Conservation (phyloP, 345 rosid species). For the Combretum micranthum region DNA sequence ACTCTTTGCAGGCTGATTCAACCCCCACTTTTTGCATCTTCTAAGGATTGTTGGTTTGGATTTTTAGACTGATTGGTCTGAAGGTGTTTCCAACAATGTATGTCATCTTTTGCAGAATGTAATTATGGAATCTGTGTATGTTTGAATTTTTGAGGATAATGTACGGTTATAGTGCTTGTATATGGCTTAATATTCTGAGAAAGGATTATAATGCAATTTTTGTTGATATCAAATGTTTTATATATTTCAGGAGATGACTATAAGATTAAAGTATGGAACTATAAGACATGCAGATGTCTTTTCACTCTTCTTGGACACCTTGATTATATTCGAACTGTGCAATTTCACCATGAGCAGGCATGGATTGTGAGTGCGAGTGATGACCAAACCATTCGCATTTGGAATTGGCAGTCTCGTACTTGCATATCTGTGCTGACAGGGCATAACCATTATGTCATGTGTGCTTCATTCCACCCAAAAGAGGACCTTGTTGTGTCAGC, state of each 20-base stretch:
- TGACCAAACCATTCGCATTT: slow-evolving; percentile 93
- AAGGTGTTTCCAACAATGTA: too few species aligned
- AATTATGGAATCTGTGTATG: too few species aligned
- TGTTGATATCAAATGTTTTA: slow-evolving; percentile 4
- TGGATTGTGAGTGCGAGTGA: slow-evolving; percentile 99
- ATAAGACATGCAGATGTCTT: slow-evolving; percentile 80
- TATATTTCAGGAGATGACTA: slow-evolving; percentile 79
- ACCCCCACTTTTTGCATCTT: too few species aligned
- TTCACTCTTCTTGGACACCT: slow-evolving; percentile 97
- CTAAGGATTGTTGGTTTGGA: too few species aligned
- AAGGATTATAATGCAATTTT: too few species aligned
- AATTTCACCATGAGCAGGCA: slow-evolving; percentile 92
- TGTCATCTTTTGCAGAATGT: too few species aligned
- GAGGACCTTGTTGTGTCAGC: slow-evolving; percentile 98
- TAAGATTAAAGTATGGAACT: slow-evolving; percentile 98
- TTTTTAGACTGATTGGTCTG: too few species aligned
- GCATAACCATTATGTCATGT: slow-evolving; percentile 98
- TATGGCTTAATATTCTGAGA: too few species aligned
- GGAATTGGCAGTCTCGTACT: slow-evolving; percentile 99
- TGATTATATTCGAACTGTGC: slow-evolving; percentile 94
- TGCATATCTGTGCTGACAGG: slow-evolving; percentile 95
- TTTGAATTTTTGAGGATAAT: too few species aligned
- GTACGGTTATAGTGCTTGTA: too few species aligned
- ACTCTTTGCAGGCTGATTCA: too few species aligned
- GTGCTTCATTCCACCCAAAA: slow-evolving; percentile 94